Evolutionary conservation across 2,329 filamentous ascomycete species (phyloP), one percentile per base, ranked within the genome.

Genomic region (Stachybotrys chlorohalonatus): DNA sequence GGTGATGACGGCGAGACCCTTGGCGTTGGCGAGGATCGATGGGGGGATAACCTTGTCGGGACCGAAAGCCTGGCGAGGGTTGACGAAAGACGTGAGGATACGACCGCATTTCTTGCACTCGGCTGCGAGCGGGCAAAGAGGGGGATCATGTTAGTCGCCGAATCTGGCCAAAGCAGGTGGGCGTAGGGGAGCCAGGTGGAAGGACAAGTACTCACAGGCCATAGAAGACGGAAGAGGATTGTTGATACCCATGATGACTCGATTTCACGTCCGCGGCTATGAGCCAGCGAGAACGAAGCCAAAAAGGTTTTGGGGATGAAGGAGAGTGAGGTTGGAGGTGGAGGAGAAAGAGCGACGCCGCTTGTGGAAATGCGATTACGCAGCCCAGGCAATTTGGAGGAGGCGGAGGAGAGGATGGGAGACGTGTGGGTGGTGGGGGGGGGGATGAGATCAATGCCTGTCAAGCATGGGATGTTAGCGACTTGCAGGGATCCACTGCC

Each of bases 1-100:
- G 52, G 90, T 93, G 66, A 95, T 83, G 65, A 95, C 86, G 46
- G 89, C 89, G 61, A 95, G 86, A 64, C 89, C 89, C 81, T 99
- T 96, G 65, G 94, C 94, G 71, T 90, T 90, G 60, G 88, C 87
- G 64, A 99, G 85, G 63, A 99, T 82, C 53, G 86, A 82, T 7
- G 93, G 92, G 52, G 94, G 94, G 64, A 99, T 99, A 69, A 99
- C 86, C 73, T 97, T 97, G 73, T 97, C 94, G 54, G 94, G 93
- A 6, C 93, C 91, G 70, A 97, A 96, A 17, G 93, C 77, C 76
- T 97, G 93, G 67, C 86, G 83, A 17, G 94, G 94, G 69, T 97
- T 94, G 69, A 97, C 83, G 70, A 99, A 99, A 11, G 92, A 95
- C 49, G 89, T 83, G 63, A 99, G 82, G 66, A 97, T 97, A 79